phyloP scores from a whole-genome alignment of 2,329 filamentous ascomycete species.

The Scedosporium aurantiacum region DNA sequence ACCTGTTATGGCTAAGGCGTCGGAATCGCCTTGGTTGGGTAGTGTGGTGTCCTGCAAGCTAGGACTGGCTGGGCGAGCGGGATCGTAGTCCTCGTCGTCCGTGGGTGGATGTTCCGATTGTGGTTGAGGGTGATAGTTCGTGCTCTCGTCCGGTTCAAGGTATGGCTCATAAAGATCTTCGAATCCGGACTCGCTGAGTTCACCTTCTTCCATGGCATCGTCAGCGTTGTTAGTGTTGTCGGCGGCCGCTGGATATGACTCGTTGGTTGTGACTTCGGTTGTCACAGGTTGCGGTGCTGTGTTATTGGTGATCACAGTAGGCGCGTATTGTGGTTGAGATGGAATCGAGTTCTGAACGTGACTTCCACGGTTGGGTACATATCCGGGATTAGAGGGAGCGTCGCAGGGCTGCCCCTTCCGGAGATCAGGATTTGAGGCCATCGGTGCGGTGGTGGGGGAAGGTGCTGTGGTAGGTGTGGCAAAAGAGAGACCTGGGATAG shows the following conservation, averaged over 20 bases:
- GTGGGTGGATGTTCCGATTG: not conserved
- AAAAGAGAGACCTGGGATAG: conserved; percentile 22
- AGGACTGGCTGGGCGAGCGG: not conserved
- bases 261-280: not conserved
- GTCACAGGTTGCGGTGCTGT: not conserved
- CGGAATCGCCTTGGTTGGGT: not conserved
- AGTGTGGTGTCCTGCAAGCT: not conserved
- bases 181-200: conserved; percentile 60
- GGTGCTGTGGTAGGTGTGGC: not conserved
- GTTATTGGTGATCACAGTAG: not conserved
- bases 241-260: not conserved
- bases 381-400: not conserved
- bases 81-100: conserved; percentile 10
- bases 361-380: not conserved
- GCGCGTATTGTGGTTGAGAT: not conserved
- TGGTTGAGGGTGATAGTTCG: not conserved
- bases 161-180: conserved; percentile 43
- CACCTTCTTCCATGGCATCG: conserved; percentile 53
- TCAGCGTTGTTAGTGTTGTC: conserved; percentile 2
- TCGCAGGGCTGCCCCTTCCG: not conserved
- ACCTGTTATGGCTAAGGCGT: not conserved
- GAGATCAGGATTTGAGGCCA: not conserved
- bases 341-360: not conserved
- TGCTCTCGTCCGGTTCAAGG: not conserved
- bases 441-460: not conserved